Base-by-base conservation (phyloP, 805 yeast genomes). In the Cyberlindnera maclurae region DNA sequence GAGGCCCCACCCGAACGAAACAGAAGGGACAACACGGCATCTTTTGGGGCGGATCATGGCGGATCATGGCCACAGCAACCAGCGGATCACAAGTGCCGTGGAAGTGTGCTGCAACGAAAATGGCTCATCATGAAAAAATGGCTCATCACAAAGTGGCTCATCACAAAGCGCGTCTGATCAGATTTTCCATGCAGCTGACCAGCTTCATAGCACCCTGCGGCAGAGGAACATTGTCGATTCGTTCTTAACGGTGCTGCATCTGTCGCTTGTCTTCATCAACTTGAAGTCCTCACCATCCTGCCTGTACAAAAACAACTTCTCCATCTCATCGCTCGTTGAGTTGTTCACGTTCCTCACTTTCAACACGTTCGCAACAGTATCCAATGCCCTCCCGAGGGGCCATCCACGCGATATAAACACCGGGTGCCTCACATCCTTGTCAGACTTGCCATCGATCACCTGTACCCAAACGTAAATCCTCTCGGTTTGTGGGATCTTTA, bases 321-420 rank as follows among this genome's bases (percentile, higher is more conserved):
- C 45, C 2, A 43, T 5, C 12, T 37, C 37, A n/a, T 55, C 52
- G 3, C 31, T 47, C 0, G 57, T 52, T 36, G 41, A 42, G 33
- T 54, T 54, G 34, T 55, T 55, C 13, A 45, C 16, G 34, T 55
- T 55, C 29, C 46, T 51, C 33, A 55, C 15, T 12, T 42, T 39
- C 27, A 52, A n/a, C 20, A 35, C 32, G 2, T 29, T 12, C 1
- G 58, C 51, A 4, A 54, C 43, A 5, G 48, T 44, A 26, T 55
- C 59, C 29, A 55, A 37, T 0, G 46, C 57, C 31, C 59, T 39
- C 1, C 59, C 59, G 8, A 55, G 4, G 10, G 59, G 57, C 58
- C 58, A 54, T 1, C 32, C 39, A 9, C 58, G 38, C 1, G 53
- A 49, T 3, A 55, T 36, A 29, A 31, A 55, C 4, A 54, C 22